A percentile compares a stretch with the other conserved stretches of the same genome.
Conservation (phyloP, 306 rosid genomes). For the Comarum palustre region DNA sequence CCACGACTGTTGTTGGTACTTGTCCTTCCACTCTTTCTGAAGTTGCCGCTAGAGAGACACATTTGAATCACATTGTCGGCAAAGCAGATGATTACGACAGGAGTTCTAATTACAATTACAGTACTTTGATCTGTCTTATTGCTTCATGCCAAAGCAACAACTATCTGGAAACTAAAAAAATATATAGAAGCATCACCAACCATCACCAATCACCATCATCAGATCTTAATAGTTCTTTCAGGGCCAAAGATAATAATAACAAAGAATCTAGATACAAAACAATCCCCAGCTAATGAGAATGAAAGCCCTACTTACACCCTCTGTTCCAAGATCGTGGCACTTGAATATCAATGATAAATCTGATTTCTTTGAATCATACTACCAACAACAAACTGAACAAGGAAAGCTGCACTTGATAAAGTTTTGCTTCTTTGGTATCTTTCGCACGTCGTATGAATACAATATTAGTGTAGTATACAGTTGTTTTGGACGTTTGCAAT, state of each 20-base stretch:
- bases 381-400: constrained; percentile 21
- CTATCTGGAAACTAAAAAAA: not conserved
- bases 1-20: not conserved
- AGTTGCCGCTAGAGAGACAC: not conserved
- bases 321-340: constrained; percentile 25
- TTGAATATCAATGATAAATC: constrained; percentile 6
- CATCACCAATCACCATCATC: constrained; percentile 11
- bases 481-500: not conserved
- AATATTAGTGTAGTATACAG: constrained; percentile 1
- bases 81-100: not conserved
- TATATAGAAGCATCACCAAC: not conserved
- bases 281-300: constrained; percentile 14
- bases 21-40: no score
- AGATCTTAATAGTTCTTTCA: constrained; percentile 7
- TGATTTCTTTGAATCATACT: constrained; percentile 13
- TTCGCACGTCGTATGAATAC: not conserved
- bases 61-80: not conserved
- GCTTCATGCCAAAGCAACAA: not conserved
- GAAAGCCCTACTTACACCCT: constrained; percentile 32
- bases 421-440: not conserved
- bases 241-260: constrained; percentile 12
- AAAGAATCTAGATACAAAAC: constrained; percentile 9
- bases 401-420: constrained; percentile 21
- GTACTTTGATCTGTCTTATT: not conserved
- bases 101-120: not conserved